These are phyloP conservation scores for Cercis canadensis DNA, from an alignment of 306 rosid species.

Conservation along the genomic window DNA sequence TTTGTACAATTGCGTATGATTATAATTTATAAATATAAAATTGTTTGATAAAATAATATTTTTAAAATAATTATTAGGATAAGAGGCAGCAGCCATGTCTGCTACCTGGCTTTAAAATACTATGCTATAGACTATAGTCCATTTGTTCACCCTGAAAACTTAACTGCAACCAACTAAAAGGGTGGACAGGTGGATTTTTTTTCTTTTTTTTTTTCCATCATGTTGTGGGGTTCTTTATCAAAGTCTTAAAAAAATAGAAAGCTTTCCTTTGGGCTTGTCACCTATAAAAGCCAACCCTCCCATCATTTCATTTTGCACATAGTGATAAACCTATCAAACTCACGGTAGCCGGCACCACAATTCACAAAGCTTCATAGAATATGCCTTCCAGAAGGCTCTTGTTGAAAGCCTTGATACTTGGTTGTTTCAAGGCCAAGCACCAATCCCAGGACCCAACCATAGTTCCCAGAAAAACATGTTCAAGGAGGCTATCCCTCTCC, in stretches of 20 bases:
- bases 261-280: slow-evolving; percentile 15
- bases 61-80: too few relatives aligned
- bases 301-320: slow-evolving; percentile 33
- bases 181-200: background rate
- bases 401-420: slow-evolving; percentile 48
- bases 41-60: too few relatives aligned
- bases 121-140: too few relatives aligned
- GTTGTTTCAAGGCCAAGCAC: slow-evolving; percentile 56
- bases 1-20: too few relatives aligned
- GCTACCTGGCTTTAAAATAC: too few relatives aligned
- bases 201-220: slow-evolving; percentile 7
- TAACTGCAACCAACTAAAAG: background rate
- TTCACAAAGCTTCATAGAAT: background rate
- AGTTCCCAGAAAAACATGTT: slow-evolving; percentile 46
- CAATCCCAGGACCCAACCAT: slow-evolving; percentile 35
- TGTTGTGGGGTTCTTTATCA: slow-evolving; percentile 19
- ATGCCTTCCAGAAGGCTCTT: slow-evolving; percentile 59
- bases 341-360: background rate
- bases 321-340: slow-evolving; percentile 32
- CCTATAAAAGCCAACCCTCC: slow-evolving; percentile 38
- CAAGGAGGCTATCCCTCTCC: slow-evolving; percentile 68
- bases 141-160: background rate
- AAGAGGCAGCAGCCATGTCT: too few relatives aligned
- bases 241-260: slow-evolving; percentile 27
- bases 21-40: too few relatives aligned